Conservation (phyloP, 768 basidiomycete genomes). For the Rossbeevera mucosa region DNA sequence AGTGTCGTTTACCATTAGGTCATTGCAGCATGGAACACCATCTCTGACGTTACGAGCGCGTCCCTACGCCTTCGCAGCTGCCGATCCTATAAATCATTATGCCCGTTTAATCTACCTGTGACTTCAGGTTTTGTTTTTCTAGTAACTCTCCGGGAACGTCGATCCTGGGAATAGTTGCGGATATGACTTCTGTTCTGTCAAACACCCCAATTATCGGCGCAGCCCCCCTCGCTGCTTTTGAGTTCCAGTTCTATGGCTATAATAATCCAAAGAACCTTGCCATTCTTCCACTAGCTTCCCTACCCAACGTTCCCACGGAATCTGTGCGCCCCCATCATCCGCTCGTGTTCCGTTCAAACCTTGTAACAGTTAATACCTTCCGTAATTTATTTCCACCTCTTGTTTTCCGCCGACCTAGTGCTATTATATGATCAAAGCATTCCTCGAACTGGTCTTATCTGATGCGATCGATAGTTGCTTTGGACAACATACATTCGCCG, state of each 20-base stretch:
- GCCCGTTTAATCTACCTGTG: slow-evolving; percentile 11
- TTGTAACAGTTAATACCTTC: background rate
- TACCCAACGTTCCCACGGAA: slow-evolving; percentile 7
- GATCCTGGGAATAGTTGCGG: background rate
- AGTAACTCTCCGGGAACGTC: too few relatives aligned
- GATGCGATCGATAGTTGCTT: slow-evolving; percentile 6
- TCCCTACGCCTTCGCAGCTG: slow-evolving; percentile 2
- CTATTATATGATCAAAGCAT: background rate
- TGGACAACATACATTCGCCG: background rate
- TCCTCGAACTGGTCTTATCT: slow-evolving; percentile 6
- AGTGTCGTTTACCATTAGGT: background rate
- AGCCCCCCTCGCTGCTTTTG: background rate
- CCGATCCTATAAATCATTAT: slow-evolving; percentile 5
- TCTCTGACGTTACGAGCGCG: slow-evolving; percentile 6
- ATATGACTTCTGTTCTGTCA: background rate
- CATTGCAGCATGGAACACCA: background rate
- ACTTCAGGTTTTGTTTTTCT: too few relatives aligned
- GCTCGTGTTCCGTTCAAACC: slow-evolving; percentile 3
- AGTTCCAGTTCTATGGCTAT: slow-evolving; percentile 2
- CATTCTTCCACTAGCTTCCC: slow-evolving; percentile 6
- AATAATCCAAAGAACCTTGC: slow-evolving; percentile 3
- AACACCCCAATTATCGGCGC: background rate
- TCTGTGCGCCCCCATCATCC: slow-evolving; percentile 3
- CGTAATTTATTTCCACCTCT: slow-evolving; percentile 1
- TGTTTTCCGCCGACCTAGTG: background rate